phyloP scores from a whole-genome alignment of 2,329 filamentous ascomycete genomes.

The Aspergillus flavus region DNA sequence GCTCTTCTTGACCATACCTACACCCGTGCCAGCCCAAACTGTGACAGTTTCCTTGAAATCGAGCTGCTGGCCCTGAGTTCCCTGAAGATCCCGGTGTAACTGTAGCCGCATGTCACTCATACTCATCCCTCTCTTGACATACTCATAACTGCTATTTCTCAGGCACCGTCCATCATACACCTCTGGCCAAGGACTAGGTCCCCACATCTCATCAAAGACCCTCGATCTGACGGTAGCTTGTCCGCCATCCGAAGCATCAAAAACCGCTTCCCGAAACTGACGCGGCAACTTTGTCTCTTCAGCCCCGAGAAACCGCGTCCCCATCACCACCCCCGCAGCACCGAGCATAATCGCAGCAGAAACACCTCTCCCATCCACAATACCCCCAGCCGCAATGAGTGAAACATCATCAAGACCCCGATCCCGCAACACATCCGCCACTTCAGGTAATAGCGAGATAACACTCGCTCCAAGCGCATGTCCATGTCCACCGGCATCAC shows the following conservation, averaged over 20 bases:
- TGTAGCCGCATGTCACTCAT: slow-evolving; percentile 9
- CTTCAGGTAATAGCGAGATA: slow-evolving; percentile 6
- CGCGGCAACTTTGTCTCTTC: slow-evolving; percentile 50
- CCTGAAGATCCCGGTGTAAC: slow-evolving; percentile 7
- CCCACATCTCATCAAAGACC: slow-evolving; percentile 21
- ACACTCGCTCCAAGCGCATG: slow-evolving; percentile 15
- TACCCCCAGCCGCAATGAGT: slow-evolving; percentile 52
- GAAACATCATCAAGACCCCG: too few relatives aligned
- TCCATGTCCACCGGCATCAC: slow-evolving; percentile 20
- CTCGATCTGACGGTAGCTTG: slow-evolving; percentile 13
- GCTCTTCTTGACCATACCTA: slow-evolving; percentile 15
- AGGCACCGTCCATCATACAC: slow-evolving; percentile 18
- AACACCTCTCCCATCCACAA: slow-evolving; percentile 52
- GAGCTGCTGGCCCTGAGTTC: not conserved
- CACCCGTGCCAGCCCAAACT: slow-evolving; percentile 21
- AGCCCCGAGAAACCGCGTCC: slow-evolving; percentile 61
- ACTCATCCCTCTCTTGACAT: slow-evolving; percentile 1
- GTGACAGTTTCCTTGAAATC: slow-evolving; percentile 13
- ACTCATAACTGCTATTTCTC: slow-evolving; percentile 15
- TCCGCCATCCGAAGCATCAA: slow-evolving; percentile 52
- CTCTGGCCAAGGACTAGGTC: slow-evolving; percentile 14
- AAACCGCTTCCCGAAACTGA: slow-evolving; percentile 52
- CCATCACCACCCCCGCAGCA: slow-evolving; percentile 58
- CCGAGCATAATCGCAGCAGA: slow-evolving; percentile 53
- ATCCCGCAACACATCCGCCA: too few relatives aligned